These are phyloP conservation scores for Bremia lactucae DNA, from an alignment of 352 stramenopile species.

Conservation along the genomic window DNA sequence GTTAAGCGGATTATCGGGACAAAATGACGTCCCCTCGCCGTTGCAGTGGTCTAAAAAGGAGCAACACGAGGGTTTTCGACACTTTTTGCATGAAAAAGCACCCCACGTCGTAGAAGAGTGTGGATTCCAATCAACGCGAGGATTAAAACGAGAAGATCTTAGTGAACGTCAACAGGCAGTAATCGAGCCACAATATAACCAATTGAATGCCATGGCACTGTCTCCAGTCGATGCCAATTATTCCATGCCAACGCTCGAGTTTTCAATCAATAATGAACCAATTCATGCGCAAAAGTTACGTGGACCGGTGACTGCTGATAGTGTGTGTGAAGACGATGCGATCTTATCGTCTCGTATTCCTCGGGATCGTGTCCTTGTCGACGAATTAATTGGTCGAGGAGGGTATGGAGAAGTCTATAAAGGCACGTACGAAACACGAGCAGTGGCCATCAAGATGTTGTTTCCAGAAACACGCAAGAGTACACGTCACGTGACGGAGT, in stretches of 20 bases:
- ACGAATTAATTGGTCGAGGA: slow-evolving; percentile 33
- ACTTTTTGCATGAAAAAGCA: no score
- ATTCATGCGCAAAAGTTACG: slow-evolving; percentile 15
- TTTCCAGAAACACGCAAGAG: slow-evolving; percentile 31
- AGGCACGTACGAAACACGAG: slow-evolving; percentile 21
- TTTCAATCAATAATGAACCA: slow-evolving; percentile 1
- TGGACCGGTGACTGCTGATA: slow-evolving; percentile 20
- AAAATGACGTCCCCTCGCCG: no score
- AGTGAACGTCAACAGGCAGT: no score
- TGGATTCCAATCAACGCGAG: no score
- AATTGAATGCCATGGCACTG: no score
- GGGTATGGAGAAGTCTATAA: slow-evolving; percentile 49
- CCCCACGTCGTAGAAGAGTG: no score
- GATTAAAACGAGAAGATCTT: no score
- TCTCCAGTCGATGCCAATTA: slow-evolving; percentile 4
- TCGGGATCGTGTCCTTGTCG: slow-evolving; percentile 26
- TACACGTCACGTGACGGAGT: slow-evolving; percentile 28
- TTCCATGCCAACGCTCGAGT: slow-evolving; percentile 9
- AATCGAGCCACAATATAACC: no score
- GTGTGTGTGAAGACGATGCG: slow-evolving; percentile 33
- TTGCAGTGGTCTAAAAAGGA: no score
- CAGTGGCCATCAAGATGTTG: slow-evolving; percentile 43
- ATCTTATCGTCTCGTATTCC: slow-evolving; percentile 33
- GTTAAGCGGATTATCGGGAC: slow-evolving; percentile 9
- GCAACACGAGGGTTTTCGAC: no score